Evolutionary conservation across 2,329 filamentous ascomycete species (phyloP).

Genomic region (Curvularia lunata): DNA sequence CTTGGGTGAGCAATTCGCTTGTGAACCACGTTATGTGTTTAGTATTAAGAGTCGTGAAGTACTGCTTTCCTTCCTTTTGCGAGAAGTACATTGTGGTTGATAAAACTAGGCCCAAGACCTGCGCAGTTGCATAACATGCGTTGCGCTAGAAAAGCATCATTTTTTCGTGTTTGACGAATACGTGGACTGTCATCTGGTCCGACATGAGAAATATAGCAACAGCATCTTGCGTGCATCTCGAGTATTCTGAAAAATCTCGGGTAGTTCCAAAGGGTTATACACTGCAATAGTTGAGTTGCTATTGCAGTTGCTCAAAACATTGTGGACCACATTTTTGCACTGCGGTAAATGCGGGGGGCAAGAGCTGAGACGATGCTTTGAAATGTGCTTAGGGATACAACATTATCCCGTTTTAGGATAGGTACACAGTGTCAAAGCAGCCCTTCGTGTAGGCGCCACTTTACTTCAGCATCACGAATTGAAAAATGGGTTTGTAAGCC

Average conservation of each 20-base stretch:
- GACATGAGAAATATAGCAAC: neutral
- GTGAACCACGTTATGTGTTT: no score
- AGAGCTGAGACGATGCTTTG: neutral
- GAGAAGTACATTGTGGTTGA: no score
- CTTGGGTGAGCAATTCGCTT: no score
- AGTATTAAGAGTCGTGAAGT: neutral
- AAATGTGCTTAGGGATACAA: neutral
- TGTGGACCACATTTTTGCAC: neutral
- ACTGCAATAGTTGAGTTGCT: neutral
- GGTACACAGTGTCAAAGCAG: neutral
- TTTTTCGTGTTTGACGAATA: no score
- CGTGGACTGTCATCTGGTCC: neutral
- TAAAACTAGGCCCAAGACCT: neutral
- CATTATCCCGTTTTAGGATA: neutral
- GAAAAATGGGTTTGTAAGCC: no score
- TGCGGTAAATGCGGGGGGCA: neutral
- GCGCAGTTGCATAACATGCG: neutral
- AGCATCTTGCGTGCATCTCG: neutral
- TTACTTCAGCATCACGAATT: neutral
- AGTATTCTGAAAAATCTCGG: neutral
- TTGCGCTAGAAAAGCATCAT: neutral
- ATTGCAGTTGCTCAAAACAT: neutral
- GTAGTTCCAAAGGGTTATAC: neutral
- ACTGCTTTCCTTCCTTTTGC: neutral
- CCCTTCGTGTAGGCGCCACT: neutral